Conservation (phyloP, 2,329 filamentous ascomycete species). For the Colletotrichum destructivum region DNA sequence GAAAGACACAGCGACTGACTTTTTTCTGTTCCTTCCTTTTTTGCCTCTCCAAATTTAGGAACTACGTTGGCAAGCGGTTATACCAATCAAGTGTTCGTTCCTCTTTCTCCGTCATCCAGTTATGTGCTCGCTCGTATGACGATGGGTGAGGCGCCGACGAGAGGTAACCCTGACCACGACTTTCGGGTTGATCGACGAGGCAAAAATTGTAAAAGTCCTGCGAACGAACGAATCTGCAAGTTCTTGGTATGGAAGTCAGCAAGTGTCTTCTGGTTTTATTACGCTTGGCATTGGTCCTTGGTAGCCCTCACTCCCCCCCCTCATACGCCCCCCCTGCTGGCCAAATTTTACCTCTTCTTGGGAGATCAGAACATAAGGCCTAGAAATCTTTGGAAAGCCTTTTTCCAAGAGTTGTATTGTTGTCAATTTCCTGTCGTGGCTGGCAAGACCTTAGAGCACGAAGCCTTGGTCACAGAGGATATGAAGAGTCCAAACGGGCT, state of each 20-base stretch:
- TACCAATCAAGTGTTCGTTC: conserved; percentile 1
- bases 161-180: conserved; percentile 13
- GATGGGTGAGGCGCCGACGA: conserved; percentile 25
- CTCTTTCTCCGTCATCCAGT: conserved; percentile 27
- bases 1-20: conserved; percentile 3
- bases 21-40: neutral
- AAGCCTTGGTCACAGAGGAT: neutral
- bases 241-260: conserved; percentile 33
- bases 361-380: conserved; percentile 2
- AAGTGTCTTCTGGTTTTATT: conserved; percentile 23
- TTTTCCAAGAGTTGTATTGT: conserved; percentile 1
- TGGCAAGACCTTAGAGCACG: neutral
- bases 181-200: conserved; percentile 24
- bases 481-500: neutral
- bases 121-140: conserved; percentile 19
- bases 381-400: conserved; percentile 7
- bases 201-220: neutral
- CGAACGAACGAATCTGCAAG: conserved; percentile 7
- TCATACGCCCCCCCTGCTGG: conserved; percentile 14
- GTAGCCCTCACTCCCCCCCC: conserved; percentile 6
- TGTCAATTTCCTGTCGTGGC: neutral
- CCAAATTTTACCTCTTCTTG: conserved; percentile 9
- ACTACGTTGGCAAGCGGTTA: neutral
- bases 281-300: conserved; percentile 5
- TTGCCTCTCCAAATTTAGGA: conserved; percentile 20